phyloP scores from a whole-genome alignment of 345 rosid species.

The Geranium brycei region DNA sequence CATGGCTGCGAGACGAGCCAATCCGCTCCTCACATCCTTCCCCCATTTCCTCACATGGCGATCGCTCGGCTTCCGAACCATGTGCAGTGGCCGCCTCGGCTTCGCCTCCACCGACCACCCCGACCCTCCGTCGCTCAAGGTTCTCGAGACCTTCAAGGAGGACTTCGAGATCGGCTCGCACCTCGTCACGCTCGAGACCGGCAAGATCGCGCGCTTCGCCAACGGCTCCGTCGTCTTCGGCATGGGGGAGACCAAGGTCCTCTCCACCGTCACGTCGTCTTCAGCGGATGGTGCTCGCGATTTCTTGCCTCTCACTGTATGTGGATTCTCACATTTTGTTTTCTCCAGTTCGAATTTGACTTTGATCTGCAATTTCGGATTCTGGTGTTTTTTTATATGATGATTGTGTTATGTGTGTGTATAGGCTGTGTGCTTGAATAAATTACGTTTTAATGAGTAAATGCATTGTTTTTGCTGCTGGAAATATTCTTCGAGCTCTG shows the following conservation, averaged over 20 bases:
- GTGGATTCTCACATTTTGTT: conserved; percentile 6
- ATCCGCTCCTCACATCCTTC: conserved; percentile 26
- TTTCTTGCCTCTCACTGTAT: conserved; percentile 81
- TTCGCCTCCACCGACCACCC: conserved; percentile 39
- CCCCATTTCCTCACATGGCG: conserved; percentile 49
- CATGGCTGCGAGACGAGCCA: conserved; percentile 42
- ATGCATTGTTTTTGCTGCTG: not conserved
- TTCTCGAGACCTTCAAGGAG: conserved; percentile 58
- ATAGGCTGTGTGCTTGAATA: not conserved
- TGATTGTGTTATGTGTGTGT: too few species aligned
- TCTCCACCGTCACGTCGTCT: conserved; percentile 62
- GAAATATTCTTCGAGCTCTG: not conserved
- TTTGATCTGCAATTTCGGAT: not conserved
- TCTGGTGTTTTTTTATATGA: too few species aligned
- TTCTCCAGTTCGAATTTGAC: not conserved
- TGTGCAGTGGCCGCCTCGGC: conserved; percentile 47
- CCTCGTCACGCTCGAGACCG: conserved; percentile 68
- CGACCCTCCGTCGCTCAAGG: conserved; percentile 33
- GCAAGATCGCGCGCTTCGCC: conserved; percentile 76
- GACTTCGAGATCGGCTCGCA: conserved; percentile 81
- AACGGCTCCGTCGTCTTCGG: conserved; percentile 79
- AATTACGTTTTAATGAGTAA: too few species aligned
- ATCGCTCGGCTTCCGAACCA: conserved; percentile 36
- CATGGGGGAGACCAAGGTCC: conserved; percentile 61
- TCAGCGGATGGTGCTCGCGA: conserved; percentile 52